Percentiles rank a stretch among this genome's conserved stretches.
Conservation (phyloP, 768 basidiomycete genomes). For the Pisolithus orientalis region DNA sequence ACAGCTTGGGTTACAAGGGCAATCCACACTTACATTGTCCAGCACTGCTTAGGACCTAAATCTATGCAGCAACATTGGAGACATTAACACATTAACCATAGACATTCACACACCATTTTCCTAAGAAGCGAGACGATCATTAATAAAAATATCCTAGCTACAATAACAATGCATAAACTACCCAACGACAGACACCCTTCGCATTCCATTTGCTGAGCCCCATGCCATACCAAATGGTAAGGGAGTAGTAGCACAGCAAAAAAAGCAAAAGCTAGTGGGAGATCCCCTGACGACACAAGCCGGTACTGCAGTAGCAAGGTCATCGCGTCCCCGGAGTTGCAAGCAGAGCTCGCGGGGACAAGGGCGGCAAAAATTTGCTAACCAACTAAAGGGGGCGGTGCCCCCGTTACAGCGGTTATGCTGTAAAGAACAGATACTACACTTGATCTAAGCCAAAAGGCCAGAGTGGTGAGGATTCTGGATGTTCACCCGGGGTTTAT, state of each 20-base stretch:
- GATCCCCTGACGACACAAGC: constrained; percentile 10
- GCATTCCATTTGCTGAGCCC: neutral
- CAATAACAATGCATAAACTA: no score
- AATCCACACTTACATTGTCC: no score
- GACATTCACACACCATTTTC: no score
- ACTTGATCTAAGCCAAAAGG: constrained; percentile 75
- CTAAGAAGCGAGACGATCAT: no score
- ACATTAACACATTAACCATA: no score
- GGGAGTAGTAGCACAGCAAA: constrained; percentile 14
- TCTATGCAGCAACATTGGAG: no score
- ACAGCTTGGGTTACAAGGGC: no score
- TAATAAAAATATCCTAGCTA: no score
- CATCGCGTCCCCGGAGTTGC: constrained; percentile 26
- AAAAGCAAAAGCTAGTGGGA: constrained; percentile 4
- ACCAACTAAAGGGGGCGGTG: constrained; percentile 49
- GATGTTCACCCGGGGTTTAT: neutral
- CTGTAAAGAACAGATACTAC: constrained; percentile 73
- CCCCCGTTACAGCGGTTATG: constrained; percentile 52
- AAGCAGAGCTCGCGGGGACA: constrained; percentile 34
- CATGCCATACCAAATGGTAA: neutral
- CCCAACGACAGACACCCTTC: neutral
- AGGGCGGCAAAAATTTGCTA: constrained; percentile 54
- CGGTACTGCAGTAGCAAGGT: constrained; percentile 25
- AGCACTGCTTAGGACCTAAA: no score
- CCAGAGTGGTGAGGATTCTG: constrained; percentile 25